Percentiles rank a stretch among this genome's conserved stretches.
Conservation (phyloP, 2,329 filamentous ascomycete species). For the Ceratocystis colombiana region DNA sequence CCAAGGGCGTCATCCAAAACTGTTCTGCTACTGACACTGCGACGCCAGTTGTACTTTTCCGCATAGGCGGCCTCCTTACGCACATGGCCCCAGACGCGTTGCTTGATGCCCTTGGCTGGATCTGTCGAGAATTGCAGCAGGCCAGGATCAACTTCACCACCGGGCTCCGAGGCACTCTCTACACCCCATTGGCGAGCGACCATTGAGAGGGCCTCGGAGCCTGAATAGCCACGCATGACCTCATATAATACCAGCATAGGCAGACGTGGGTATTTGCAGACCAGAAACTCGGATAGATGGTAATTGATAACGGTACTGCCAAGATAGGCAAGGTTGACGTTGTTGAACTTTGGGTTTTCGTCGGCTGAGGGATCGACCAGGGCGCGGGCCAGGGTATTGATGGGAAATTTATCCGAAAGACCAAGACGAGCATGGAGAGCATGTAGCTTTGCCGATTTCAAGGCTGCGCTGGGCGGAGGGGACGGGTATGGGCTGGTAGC, state of each 20-base stretch:
- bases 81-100: constrained; percentile 40
- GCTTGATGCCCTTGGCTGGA: constrained; percentile 38
- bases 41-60: constrained; percentile 47
- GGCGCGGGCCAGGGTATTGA: constrained; percentile 75
- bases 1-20: constrained; percentile 81
- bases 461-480: constrained; percentile 56
- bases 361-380: constrained; percentile 83
- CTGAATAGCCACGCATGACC: constrained; percentile 74
- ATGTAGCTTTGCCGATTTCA: constrained; percentile 74
- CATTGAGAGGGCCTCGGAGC: constrained; percentile 59
- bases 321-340: constrained; percentile 68
- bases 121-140: constrained; percentile 66
- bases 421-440: constrained; percentile 83
- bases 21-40: constrained; percentile 64
- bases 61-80: constrained; percentile 42
- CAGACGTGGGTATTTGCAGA: constrained; percentile 82
- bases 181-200: constrained; percentile 85
- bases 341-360: constrained; percentile 71
- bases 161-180: constrained; percentile 74
- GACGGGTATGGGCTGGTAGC: constrained; percentile 48
- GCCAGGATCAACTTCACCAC: constrained; percentile 83
- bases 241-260: constrained; percentile 82
- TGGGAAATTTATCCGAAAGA: constrained; percentile 68
- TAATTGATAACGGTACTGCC: constrained; percentile 77
- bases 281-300: constrained; percentile 77